Evolutionary conservation across 2,329 filamentous ascomycete genomes (phyloP), one percentile per base, ranked within the genome.

Genomic region (Monilinia fructicola): DNA sequence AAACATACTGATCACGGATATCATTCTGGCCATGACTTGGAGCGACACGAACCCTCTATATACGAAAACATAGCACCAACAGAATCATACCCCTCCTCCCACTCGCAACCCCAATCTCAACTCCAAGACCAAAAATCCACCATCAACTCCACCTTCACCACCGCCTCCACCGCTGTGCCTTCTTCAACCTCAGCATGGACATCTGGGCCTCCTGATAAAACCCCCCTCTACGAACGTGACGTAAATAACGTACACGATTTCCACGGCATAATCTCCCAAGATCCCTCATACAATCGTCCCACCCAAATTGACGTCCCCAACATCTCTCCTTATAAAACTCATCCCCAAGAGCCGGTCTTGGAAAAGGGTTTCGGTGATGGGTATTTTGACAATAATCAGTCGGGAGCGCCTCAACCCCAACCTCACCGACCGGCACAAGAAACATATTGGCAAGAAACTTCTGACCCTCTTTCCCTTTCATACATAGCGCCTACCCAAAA

Each of bases 341-440:
- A 21, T 10, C 21, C 42, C 11, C 56, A 48, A n/a, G 56, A 18
- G 4, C 12, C 56, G 6, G 18, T 4, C 4, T 40, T 40, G 26
- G 11, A 11, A 4, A 60, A 48, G 35, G 14, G 21, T 48, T 46
- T 38, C 28, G 48, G 44, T 14, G 46, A 60, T 38, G 35, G 31
- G 31, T 35, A 35, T 35, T 35, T 35, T 35, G 31, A 38, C 48
- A 21, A 46, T 12, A n/a, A 59, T 59, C 38, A 40, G 38, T 40
- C 38, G 38, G 38, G 38, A 11, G 38, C 38, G 12, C 38, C 11
- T 35, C 31, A 14, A 2, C 1, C n/a, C 56, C 31, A 38, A 18
- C n/a, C 31, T 2, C 56, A 60, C 53, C 67, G 42, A 48, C 50
- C 67, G 42, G 67, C 67, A 46, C 68, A 70, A 60, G 68, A 70